Evolutionary conservation across 768 basidiomycete genomes (phyloP).

Genomic region (Auricularia heimuer): DNA sequence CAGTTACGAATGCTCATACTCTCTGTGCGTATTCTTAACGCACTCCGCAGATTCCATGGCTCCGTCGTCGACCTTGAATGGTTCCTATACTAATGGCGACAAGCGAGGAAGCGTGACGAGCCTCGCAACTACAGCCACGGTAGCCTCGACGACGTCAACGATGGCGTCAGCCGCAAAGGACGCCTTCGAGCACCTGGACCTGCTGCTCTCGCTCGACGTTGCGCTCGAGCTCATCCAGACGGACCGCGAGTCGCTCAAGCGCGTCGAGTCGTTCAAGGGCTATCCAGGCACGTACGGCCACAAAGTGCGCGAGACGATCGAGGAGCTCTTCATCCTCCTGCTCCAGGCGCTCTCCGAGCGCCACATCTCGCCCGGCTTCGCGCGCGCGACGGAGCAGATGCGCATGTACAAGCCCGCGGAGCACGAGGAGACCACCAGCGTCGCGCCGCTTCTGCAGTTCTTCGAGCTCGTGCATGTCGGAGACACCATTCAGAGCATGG

Average conservation of each 20-base stretch:
- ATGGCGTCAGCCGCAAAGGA: no score
- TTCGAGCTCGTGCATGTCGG: constrained; percentile 96
- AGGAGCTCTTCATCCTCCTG: constrained; percentile 85
- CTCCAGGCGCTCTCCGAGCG: constrained; percentile 65
- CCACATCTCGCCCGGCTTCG: constrained; percentile 76
- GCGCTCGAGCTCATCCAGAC: constrained; percentile 90
- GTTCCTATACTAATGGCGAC: background rate
- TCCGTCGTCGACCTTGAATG: background rate
- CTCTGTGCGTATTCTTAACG: background rate
- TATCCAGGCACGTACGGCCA: constrained; percentile 85
- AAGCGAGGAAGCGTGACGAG: background rate
- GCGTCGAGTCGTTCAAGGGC: constrained; percentile 78
- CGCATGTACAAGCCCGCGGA: constrained; percentile 80
- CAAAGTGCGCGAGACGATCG: constrained; percentile 84
- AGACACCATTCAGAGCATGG: constrained; percentile 94
- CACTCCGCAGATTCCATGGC: no score
- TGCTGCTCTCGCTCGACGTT: constrained; percentile 83
- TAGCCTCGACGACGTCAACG: background rate
- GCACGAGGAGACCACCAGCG: constrained; percentile 67
- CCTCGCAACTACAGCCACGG: background rate
- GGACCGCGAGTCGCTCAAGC: constrained; percentile 82
- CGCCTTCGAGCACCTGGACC: constrained; percentile 54
- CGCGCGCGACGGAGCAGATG: constrained; percentile 87
- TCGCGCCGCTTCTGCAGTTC: constrained; percentile 91
- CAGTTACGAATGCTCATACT: background rate